Evolutionary conservation across 768 basidiomycete genomes (phyloP).

Genomic region (Steccherinum ochraceum): DNA sequence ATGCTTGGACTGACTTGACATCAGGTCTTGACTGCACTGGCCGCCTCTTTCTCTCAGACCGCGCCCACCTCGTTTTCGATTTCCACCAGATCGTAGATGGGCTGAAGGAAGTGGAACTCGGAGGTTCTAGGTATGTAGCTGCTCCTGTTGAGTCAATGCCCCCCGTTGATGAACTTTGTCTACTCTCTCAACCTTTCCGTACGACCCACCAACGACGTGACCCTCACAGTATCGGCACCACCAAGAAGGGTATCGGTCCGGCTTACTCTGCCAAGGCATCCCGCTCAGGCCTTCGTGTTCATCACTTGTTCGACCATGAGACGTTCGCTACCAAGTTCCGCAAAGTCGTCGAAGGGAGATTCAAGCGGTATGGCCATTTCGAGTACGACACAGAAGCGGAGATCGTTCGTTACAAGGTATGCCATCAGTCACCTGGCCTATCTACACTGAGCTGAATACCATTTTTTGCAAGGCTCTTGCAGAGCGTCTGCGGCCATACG

Average conservation of each 20-base stretch:
- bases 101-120: slow-evolving; percentile 94
- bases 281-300: slow-evolving; percentile 90
- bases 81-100: slow-evolving; percentile 99
- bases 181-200: not conserved
- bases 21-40: slow-evolving; percentile 79
- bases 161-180: not conserved
- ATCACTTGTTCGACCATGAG: slow-evolving; percentile 88
- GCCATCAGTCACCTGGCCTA: slow-evolving; percentile 4
- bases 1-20: not conserved
- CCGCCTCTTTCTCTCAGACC: slow-evolving; percentile 89
- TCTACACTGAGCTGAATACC: not conserved
- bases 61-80: slow-evolving; percentile 96
- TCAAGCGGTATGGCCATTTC: slow-evolving; percentile 96
- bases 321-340: slow-evolving; percentile 90
- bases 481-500: slow-evolving; percentile 77
- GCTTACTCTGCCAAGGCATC: slow-evolving; percentile 98
- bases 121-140: slow-evolving; percentile 62
- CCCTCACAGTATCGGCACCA: slow-evolving; percentile 81
- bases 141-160: slow-evolving; percentile 1
- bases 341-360: slow-evolving; percentile 91
- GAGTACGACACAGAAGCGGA: slow-evolving; percentile 99
- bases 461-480: slow-evolving; percentile 62
- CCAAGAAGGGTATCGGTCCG: slow-evolving; percentile 97
- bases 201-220: too few relatives aligned
- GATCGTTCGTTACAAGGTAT: slow-evolving; percentile 85